Conservation (phyloP, 2,329 filamentous ascomycete species). For the Ceratocystis alfenasii region DNA sequence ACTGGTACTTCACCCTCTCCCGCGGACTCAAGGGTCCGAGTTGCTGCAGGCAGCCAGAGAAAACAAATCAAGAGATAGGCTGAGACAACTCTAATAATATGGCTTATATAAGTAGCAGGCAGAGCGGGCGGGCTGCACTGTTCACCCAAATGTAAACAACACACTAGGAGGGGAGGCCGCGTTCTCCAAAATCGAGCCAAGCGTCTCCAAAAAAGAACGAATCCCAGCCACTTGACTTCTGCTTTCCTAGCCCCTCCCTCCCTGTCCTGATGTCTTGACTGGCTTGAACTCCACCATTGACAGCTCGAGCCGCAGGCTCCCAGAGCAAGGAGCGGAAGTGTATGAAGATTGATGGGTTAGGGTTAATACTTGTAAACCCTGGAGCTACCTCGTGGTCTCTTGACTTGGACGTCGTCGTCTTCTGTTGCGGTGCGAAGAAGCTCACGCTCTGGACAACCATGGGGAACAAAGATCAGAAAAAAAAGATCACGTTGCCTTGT, state of each 20-base stretch:
- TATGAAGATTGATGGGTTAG: background rate
- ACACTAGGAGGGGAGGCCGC: background rate
- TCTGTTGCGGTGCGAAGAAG: background rate
- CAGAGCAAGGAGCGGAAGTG: background rate
- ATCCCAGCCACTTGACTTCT: background rate
- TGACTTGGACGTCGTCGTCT: too few relatives aligned
- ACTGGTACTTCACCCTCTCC: too few relatives aligned
- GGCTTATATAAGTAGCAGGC: too few relatives aligned
- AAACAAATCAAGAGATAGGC: too few relatives aligned
- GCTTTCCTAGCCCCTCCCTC: background rate
- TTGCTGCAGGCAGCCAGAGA: too few relatives aligned
- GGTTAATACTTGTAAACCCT: background rate
- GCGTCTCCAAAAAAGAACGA: background rate
- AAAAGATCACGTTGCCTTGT: background rate
- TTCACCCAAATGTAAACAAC: too few relatives aligned
- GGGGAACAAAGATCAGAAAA: too few relatives aligned
- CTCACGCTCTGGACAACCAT: background rate
- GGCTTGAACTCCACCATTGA: background rate
- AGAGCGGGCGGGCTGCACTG: too few relatives aligned
- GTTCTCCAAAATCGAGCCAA: background rate
- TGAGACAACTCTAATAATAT: too few relatives aligned
- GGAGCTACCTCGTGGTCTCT: background rate
- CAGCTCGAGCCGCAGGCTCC: background rate
- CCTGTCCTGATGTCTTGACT: too few relatives aligned
- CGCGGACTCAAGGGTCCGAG: too few relatives aligned